These are phyloP conservation scores for Wilhelminamyces savonicus DNA, from an alignment of 805 yeast genomes.

Conservation along the genomic window DNA sequence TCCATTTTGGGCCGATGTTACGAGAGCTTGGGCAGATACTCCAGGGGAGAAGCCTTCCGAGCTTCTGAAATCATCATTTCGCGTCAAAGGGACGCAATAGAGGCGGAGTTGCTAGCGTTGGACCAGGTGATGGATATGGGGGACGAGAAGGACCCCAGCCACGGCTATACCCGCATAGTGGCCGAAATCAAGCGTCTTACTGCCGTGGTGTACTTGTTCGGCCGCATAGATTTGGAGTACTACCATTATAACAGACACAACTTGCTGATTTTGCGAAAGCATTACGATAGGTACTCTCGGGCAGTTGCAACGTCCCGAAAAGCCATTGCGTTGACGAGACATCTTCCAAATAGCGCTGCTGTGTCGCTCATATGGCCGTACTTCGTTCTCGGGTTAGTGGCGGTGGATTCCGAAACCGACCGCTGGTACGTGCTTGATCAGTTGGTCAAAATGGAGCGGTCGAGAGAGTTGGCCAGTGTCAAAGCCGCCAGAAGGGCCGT, in stretches of 20 bases:
- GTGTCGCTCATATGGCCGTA: conserved; percentile 38
- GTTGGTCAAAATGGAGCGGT: conserved; percentile 26
- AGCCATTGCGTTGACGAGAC: conserved; percentile 14
- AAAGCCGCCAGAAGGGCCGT: conserved; percentile 28
- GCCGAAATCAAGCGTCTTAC: conserved; percentile 35
- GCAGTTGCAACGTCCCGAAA: conserved; percentile 8
- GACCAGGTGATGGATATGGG: conserved; percentile 12
- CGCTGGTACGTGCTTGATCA: conserved; percentile 33
- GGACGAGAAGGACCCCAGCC: too few species aligned
- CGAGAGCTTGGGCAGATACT: conserved; percentile 21
- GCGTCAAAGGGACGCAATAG: conserved; percentile 18
- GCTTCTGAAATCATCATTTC: too few species aligned
- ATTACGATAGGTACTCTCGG: conserved; percentile 8
- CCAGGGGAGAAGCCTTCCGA: conserved; percentile 18
- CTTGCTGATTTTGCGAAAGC: conserved; percentile 1
- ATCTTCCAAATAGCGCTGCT: conserved; percentile 18
- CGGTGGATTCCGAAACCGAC: conserved; percentile 23
- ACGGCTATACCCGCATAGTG: conserved; percentile 9
- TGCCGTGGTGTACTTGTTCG: conserved; percentile 28
- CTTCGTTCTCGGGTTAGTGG: conserved; percentile 31
- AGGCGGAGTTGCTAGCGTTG: conserved; percentile 14
- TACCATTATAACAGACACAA: conserved; percentile 5
- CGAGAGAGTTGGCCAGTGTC: conserved; percentile 32
- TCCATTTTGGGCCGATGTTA: conserved; percentile 30
- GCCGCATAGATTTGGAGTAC: conserved; percentile 24